Conservation (phyloP, 768 basidiomycete species). For the Nidularia sp. region DNA sequence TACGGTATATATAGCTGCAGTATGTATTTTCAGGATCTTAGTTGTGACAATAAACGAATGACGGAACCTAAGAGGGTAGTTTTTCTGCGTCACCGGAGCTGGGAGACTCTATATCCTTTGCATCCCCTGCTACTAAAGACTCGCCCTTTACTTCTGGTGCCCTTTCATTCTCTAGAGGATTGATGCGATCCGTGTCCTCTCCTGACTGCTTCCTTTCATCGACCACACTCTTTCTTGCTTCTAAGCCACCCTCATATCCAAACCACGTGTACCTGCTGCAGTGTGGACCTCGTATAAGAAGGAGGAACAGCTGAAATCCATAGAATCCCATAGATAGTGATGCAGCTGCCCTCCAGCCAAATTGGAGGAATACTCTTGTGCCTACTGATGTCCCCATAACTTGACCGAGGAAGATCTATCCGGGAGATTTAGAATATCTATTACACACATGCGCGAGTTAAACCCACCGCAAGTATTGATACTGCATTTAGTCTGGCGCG, state of each 20-base stretch:
- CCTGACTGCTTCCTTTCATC: conserved; percentile 9
- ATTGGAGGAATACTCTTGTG: conserved; percentile 60
- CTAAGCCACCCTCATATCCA: conserved; percentile 57
- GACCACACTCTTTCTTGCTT: conserved; percentile 34
- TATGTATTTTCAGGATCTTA: too few relatives aligned
- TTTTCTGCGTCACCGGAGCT: too few relatives aligned
- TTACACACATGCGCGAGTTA: neutral
- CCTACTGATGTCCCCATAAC: conserved; percentile 79
- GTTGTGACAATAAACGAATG: too few relatives aligned
- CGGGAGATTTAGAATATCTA: neutral
- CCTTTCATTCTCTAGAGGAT: too few relatives aligned
- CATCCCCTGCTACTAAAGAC: too few relatives aligned
- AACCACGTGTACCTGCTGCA: conserved; percentile 53
- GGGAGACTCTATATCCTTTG: too few relatives aligned
- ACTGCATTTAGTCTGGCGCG: conserved; percentile 76
- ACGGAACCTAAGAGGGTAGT: too few relatives aligned
- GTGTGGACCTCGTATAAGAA: conserved; percentile 70
- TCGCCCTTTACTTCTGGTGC: too few relatives aligned
- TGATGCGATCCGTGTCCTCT: too few relatives aligned
- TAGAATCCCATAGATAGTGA: conserved; percentile 57
- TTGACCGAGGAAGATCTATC: conserved; percentile 70
- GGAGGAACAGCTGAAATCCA: conserved; percentile 49
- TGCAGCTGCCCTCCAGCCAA: conserved; percentile 71
- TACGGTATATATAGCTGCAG: too few relatives aligned
- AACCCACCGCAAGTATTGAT: conserved; percentile 59